These are phyloP conservation scores for Apiospora rasikravindrae DNA, from an alignment of 2,329 filamentous ascomycete genomes.

Conservation along the genomic window DNA sequence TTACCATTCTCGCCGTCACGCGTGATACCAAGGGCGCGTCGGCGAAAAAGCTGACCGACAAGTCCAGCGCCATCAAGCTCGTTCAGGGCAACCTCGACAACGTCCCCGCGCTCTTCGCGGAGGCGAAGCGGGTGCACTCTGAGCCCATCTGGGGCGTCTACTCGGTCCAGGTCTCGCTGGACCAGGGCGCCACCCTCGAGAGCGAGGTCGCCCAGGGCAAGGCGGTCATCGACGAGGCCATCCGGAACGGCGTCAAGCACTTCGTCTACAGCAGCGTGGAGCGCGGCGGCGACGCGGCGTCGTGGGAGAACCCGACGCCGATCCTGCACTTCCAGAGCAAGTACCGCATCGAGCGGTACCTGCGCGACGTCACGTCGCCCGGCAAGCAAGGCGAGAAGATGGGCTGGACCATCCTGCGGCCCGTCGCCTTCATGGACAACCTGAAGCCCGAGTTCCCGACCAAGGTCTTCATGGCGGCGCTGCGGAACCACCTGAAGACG, in stretches of 20 bases:
- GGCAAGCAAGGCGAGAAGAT: slow-evolving; percentile 46
- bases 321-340: slow-evolving; percentile 69
- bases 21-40: slow-evolving; percentile 53
- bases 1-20: slow-evolving; percentile 62
- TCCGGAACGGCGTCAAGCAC: slow-evolving; percentile 59
- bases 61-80: slow-evolving; percentile 46
- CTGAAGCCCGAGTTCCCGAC: slow-evolving; percentile 40
- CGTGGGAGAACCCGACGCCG: slow-evolving; percentile 56
- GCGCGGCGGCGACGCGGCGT: slow-evolving; percentile 58
- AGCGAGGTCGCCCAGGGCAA: slow-evolving; percentile 58
- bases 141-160: slow-evolving; percentile 63
- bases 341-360: slow-evolving; percentile 64
- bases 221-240: slow-evolving; percentile 60
- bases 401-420: slow-evolving; percentile 66
- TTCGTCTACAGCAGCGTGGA: slow-evolving; percentile 71
- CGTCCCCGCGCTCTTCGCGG: slow-evolving; percentile 52
- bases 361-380: slow-evolving; percentile 50
- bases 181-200: slow-evolving; percentile 42
- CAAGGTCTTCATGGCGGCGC: slow-evolving; percentile 43
- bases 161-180: slow-evolving; percentile 53
- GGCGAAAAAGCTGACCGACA: slow-evolving; percentile 52
- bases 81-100: slow-evolving; percentile 61
- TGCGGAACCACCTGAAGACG: slow-evolving; percentile 37
- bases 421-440: slow-evolving; percentile 68
- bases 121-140: slow-evolving; percentile 29